Percentiles rank a stretch among this genome's conserved stretches.
phyloP scores from a whole-genome alignment of 2,329 filamentous ascomycete species.

The Calonectria naviculata region DNA sequence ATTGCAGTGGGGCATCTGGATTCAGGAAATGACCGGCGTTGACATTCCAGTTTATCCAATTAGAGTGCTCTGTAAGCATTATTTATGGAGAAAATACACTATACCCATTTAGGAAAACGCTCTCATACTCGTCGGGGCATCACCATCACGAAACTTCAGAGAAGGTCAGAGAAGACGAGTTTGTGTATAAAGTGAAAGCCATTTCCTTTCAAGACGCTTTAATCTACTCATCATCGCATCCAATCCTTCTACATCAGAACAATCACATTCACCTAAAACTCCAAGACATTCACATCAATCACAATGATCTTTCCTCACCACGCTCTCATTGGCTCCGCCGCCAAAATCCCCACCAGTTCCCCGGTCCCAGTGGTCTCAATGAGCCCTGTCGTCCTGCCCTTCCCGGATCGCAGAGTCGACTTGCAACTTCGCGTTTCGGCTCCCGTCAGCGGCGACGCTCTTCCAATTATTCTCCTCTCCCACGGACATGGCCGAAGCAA shows the following conservation, averaged over 20 bases:
- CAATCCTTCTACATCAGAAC: neutral
- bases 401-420: constrained; percentile 30
- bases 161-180: neutral
- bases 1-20: neutral
- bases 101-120: constrained; percentile 2
- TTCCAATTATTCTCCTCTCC: constrained; percentile 40
- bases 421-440: constrained; percentile 38
- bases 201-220: neutral
- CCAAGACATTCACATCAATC: neutral
- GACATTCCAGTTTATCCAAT: neutral
- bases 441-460: constrained; percentile 18
- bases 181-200: constrained; percentile 20
- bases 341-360: constrained; percentile 32
- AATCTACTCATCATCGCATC: too few species aligned
- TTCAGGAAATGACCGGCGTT: neutral
- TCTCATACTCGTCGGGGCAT: constrained; percentile 22
- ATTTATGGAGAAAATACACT: neutral
- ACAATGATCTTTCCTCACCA: constrained; percentile 38
- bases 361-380: constrained; percentile 34
- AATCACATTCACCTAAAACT: neutral
- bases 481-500: constrained; percentile 42
- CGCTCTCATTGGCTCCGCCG: constrained; percentile 35
- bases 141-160: neutral
- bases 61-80: neutral
- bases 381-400: constrained; percentile 34